These are phyloP conservation scores for Ceratobasidium sp. DNA, from an alignment of 1,284 basidiomycete species.

Conservation along the genomic window DNA sequence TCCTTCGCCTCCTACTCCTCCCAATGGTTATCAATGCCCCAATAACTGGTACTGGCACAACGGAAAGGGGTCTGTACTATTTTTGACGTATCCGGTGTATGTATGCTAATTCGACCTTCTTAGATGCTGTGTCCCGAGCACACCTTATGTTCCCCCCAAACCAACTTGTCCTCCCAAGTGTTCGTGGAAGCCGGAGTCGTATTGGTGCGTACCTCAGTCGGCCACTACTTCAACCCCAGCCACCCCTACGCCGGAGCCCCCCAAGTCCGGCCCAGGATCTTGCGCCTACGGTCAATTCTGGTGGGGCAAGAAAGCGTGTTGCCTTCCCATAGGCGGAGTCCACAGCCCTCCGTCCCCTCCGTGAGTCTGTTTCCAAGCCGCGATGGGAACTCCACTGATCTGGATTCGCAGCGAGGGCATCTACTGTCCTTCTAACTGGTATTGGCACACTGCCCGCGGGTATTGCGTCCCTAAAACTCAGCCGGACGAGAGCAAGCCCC, in stretches of 20 bases:
- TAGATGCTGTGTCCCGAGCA: conserved; percentile 35
- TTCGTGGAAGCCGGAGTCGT: conserved; percentile 23
- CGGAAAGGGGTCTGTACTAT: conserved; percentile 12
- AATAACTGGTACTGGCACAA: conserved; percentile 11
- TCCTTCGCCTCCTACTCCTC: conserved; percentile 31
- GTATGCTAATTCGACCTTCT: not conserved
- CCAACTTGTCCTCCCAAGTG: conserved; percentile 23
- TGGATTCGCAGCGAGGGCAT: conserved; percentile 1
- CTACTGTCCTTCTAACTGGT: conserved; percentile 40
- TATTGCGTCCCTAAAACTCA: conserved; percentile 39
- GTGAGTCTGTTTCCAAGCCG: conserved; percentile 8
- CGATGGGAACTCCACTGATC: not conserved
- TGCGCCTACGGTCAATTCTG: conserved; percentile 36
- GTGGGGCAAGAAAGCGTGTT: conserved; percentile 29
- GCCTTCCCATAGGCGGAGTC: conserved; percentile 33
- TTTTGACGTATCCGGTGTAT: not conserved
- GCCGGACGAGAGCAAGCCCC: conserved; percentile 14
- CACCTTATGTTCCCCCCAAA: not conserved
- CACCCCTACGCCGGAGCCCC: conserved; percentile 17
- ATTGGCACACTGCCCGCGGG: conserved; percentile 29
- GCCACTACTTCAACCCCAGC: not conserved
- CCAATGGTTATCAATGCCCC: conserved; percentile 28
- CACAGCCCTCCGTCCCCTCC: conserved; percentile 38
- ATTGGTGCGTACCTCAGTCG: conserved; percentile 30
- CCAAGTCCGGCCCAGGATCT: conserved; percentile 32